phyloP scores from a whole-genome alignment of 352 stramenopile species.

The Phytophthora palmivora region DNA sequence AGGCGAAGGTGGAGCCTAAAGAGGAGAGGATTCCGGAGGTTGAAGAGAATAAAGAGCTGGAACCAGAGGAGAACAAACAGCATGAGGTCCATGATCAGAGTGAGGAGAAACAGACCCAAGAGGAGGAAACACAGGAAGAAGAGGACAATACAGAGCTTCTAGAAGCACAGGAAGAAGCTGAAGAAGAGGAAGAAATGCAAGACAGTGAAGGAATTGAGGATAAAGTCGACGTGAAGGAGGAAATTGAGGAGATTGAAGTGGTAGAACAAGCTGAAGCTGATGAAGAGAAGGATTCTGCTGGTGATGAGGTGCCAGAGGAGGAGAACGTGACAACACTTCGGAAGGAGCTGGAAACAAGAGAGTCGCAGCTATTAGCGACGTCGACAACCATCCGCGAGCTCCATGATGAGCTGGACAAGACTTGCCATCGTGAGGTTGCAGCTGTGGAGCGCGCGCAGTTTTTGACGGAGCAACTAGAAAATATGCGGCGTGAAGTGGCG shows the following conservation, averaged over 20 bases:
- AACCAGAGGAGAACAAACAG: background rate
- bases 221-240: slow-evolving; percentile 5
- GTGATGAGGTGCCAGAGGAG: background rate
- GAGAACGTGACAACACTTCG: slow-evolving; percentile 29
- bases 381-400: slow-evolving; percentile 72
- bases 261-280: slow-evolving; percentile 3
- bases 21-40: slow-evolving; percentile 4
- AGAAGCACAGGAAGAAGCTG: slow-evolving; percentile 13
- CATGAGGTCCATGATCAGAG: slow-evolving; percentile 11
- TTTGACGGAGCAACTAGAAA: slow-evolving; percentile 70
- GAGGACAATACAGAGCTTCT: slow-evolving; percentile 4
- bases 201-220: background rate
- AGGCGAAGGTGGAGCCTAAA: too few relatives aligned
- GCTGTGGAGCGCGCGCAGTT: slow-evolving; percentile 69
- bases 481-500: slow-evolving; percentile 63
- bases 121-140: background rate
- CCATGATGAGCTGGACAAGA: slow-evolving; percentile 81
- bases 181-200: slow-evolving; percentile 10
- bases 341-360: slow-evolving; percentile 55
- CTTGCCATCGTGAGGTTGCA: slow-evolving; percentile 65
- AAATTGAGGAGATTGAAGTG: slow-evolving; percentile 1
- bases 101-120: background rate
- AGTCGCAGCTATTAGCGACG: slow-evolving; percentile 74
- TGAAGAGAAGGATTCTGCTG: too few relatives aligned
- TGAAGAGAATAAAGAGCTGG: slow-evolving; percentile 1